phyloP scores from a whole-genome alignment of 169 alveolate genomes.

The Plasmodium billcollinsi region DNA sequence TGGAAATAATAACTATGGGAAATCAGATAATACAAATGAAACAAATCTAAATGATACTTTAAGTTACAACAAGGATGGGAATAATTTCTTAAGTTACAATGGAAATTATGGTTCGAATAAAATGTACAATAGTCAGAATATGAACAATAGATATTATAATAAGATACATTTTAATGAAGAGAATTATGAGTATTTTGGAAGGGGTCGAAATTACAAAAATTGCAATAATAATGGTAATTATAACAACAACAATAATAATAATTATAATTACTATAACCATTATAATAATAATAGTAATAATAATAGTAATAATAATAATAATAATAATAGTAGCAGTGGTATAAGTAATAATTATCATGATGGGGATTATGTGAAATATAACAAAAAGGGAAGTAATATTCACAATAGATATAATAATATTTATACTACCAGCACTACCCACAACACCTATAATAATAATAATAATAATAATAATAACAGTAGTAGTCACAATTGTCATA shows the following conservation, averaged over 20 bases:
- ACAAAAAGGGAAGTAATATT: background rate
- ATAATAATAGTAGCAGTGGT: background rate
- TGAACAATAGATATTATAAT: constrained; percentile 13
- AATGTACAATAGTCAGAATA: constrained; percentile 4
- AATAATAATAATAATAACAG: constrained; percentile 8
- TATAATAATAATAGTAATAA: constrained; percentile 4
- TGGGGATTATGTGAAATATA: constrained; percentile 8
- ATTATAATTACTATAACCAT: too few relatives aligned
- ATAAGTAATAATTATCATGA: background rate
- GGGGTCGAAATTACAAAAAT: constrained; percentile 28
- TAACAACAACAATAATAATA: constrained; percentile 1
- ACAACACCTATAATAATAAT: constrained; percentile 3
- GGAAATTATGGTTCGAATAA: constrained; percentile 21
- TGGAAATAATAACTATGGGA: constrained; percentile 15
- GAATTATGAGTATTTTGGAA: constrained; percentile 8
- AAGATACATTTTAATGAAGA: constrained; percentile 26
- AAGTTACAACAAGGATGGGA: constrained; percentile 23
- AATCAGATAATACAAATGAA: constrained; percentile 15
- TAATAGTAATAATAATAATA: constrained; percentile 14
- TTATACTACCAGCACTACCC: background rate
- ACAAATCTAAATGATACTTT: constrained; percentile 7
- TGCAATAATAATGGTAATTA: background rate
- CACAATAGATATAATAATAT: background rate
- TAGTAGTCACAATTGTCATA: background rate
- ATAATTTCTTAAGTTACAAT: constrained; percentile 1